Conservation (phyloP, 1,139 yeast species). For the Hemisphaericaspora subhashii region DNA sequence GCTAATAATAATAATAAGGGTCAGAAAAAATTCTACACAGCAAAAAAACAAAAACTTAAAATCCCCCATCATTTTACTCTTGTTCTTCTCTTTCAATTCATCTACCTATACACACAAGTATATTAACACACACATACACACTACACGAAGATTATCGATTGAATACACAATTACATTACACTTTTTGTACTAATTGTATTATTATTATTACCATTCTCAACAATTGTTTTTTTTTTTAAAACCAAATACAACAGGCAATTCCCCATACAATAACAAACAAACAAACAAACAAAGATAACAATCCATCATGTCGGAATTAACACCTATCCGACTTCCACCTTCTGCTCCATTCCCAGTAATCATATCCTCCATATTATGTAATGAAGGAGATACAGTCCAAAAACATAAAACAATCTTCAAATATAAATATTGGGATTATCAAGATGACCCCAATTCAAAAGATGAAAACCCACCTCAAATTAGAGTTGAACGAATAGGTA, state of each 20-base stretch:
- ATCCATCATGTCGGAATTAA: slow-evolving; percentile 28
- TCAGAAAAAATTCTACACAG: too few relatives aligned
- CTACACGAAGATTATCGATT: too few relatives aligned
- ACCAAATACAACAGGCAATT: background rate
- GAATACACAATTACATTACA: background rate
- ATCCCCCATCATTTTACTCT: too few relatives aligned
- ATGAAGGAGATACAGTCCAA: slow-evolving; percentile 45
- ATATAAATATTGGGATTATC: slow-evolving; percentile 69
- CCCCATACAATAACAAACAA: background rate
- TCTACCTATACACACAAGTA: too few relatives aligned
- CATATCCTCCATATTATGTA: slow-evolving; percentile 50
- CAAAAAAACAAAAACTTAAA: too few relatives aligned
- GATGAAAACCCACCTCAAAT: slow-evolving; percentile 45
- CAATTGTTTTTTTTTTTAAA: background rate
- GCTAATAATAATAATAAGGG: too few relatives aligned
- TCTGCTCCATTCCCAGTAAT: slow-evolving; percentile 71
- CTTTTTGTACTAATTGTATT: background rate
- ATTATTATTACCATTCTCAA: background rate
- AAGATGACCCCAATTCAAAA: slow-evolving; percentile 55
- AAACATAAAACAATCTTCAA: slow-evolving; percentile 58
- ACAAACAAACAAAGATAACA: background rate
- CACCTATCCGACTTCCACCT: slow-evolving; percentile 46
- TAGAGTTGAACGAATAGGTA: slow-evolving; percentile 61
- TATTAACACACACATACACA: too few relatives aligned
- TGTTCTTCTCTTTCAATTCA: too few relatives aligned